These are phyloP conservation scores for Colletotrichum sp. DNA, from an alignment of 2,329 filamentous ascomycete genomes.

Conservation along the genomic window DNA sequence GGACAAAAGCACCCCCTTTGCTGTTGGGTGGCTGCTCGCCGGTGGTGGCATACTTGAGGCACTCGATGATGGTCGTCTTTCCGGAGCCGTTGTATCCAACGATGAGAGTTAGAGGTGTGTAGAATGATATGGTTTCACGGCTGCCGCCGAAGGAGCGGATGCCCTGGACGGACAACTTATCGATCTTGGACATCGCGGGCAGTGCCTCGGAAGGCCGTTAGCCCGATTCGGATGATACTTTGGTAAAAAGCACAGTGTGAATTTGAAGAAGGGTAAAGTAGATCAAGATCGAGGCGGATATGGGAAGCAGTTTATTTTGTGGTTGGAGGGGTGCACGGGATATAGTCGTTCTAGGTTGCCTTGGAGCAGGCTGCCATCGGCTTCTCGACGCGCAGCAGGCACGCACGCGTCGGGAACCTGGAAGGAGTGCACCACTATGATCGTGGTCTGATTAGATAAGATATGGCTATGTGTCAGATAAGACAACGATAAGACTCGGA, in stretches of 20 bases:
- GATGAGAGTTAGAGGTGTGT: conserved; percentile 91
- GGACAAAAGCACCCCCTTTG: conserved; percentile 89
- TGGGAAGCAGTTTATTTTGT: not conserved
- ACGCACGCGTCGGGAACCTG: not conserved
- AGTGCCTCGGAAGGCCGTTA: not conserved
- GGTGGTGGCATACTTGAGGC: conserved; percentile 96
- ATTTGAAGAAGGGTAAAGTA: not conserved
- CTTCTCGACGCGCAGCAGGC: not conserved
- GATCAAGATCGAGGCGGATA: not conserved
- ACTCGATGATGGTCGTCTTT: conserved; percentile 99
- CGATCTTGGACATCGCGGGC: conserved; percentile 74
- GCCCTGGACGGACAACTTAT: conserved; percentile 86
- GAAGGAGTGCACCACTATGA: conserved; percentile 8
- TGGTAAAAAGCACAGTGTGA: not conserved
- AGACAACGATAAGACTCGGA: not conserved
- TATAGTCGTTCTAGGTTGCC: not conserved
- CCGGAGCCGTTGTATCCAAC: conserved; percentile 97
- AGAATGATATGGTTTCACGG: conserved; percentile 83
- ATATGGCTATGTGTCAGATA: not conserved
- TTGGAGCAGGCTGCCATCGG: not conserved
- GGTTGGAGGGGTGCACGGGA: not conserved
- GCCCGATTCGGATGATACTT: not conserved
- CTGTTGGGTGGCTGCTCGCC: conserved; percentile 93
- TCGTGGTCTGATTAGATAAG: not conserved
- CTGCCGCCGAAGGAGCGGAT: conserved; percentile 79